A percentile compares a stretch with the other conserved stretches of the same genome.
Evolutionary conservation across 495 filamentous ascomycete genomes (phyloP).

Genomic region (Penicillium macrosclerotiorum): DNA sequence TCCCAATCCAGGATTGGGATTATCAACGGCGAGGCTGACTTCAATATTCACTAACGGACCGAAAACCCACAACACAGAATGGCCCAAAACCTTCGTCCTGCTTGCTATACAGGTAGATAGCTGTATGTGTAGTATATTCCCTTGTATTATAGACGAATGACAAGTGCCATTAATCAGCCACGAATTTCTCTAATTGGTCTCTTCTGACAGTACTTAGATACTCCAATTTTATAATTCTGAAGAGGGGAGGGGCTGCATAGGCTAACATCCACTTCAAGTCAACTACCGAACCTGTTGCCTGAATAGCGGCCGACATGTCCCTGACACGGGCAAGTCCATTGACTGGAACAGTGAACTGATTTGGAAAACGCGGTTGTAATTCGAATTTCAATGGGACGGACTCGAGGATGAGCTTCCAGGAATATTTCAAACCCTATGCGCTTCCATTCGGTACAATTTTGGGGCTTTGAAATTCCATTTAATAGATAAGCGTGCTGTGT

Average conservation of each 20-base stretch:
- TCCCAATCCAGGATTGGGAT: no score
- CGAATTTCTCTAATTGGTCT: background rate
- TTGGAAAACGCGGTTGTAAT: slow-evolving; percentile 23
- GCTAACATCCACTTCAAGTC: background rate
- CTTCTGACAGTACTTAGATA: background rate
- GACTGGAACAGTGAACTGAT: slow-evolving; percentile 25
- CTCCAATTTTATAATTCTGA: no score
- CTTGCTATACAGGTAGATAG: no score
- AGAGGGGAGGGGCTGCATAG: background rate
- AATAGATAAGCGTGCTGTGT: background rate
- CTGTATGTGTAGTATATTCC: no score
- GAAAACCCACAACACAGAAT: no score
- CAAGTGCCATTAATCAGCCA: no score
- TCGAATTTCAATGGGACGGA: slow-evolving; percentile 18
- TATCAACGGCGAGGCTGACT: no score
- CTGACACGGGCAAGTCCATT: background rate
- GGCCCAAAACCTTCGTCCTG: no score
- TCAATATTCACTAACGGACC: no score
- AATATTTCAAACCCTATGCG: slow-evolving; percentile 9
- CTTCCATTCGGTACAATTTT: background rate
- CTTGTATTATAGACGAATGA: no score
- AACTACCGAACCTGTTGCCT: background rate
- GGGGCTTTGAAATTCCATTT: slow-evolving; percentile 3
- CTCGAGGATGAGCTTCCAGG: slow-evolving; percentile 16
- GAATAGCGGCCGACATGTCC: background rate